A percentile compares a stretch with the other conserved stretches of the same genome.
These are phyloP conservation scores for Dendrobium catenatum DNA, from an alignment of 106 monocot species.

Conservation along the genomic window DNA sequence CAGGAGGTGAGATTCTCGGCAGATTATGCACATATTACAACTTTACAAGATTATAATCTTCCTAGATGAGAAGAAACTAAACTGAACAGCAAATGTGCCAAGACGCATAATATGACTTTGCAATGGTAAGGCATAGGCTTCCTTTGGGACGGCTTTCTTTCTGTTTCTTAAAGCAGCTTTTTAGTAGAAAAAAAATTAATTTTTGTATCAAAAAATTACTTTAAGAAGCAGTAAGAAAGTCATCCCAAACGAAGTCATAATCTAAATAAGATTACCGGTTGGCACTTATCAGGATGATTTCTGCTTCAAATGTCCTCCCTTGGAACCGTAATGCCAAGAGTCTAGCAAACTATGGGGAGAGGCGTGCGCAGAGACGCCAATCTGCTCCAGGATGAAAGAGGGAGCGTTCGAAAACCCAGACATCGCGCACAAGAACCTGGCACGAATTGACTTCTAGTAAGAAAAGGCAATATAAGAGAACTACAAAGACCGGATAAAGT, in stretches of 20 bases:
- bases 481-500: neutral
- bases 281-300: too few species aligned
- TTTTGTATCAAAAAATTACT: too few species aligned
- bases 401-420: conserved; percentile 94
- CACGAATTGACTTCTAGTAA: neutral
- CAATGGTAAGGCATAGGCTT: neutral
- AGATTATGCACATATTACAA: neutral
- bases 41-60: neutral
- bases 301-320: neutral
- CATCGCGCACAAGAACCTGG: conserved; percentile 90
- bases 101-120: neutral
- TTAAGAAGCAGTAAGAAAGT: too few species aligned
- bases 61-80: neutral
- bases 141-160: too few species aligned
- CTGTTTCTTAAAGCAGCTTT: too few species aligned
- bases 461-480: neutral
- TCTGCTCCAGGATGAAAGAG: conserved; percentile 79
- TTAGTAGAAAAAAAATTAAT: too few species aligned
- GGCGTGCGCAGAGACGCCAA: conserved; percentile 81
- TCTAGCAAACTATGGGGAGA: conserved; percentile 29
- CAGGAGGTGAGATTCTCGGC: neutral
- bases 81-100: neutral
- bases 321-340: too few species aligned
- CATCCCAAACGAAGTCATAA: too few species aligned
- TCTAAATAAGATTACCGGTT: too few species aligned